Evolutionary conservation across 768 basidiomycete species (phyloP).

Genomic region (Lepiota venenata): DNA sequence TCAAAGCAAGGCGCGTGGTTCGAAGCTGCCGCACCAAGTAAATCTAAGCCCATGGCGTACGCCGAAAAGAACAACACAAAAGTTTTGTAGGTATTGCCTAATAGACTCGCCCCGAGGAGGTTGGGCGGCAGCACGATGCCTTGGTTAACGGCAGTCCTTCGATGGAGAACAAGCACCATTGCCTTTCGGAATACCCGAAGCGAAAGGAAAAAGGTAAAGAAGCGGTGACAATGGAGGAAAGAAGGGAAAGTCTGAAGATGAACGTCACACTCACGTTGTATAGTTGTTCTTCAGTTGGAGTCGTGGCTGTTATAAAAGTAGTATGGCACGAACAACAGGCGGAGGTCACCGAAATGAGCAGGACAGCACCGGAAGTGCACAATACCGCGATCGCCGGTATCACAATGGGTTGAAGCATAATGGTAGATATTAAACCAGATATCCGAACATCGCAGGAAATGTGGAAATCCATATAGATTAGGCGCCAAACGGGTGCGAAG

Average conservation of each 20-base stretch:
- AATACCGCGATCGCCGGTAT: slow-evolving; percentile 6
- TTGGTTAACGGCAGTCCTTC: not conserved
- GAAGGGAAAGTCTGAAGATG: slow-evolving; percentile 1
- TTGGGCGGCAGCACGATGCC: not conserved
- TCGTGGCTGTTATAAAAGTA: slow-evolving; percentile 36
- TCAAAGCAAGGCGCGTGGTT: not conserved
- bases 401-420: slow-evolving; percentile 4
- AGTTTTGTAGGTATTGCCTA: not conserved
- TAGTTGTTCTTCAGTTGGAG: slow-evolving; percentile 49
- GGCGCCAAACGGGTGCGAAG: slow-evolving; percentile 4
- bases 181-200: not conserved
- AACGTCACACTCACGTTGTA: slow-evolving; percentile 40
- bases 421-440: not conserved
- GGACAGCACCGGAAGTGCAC: not conserved
- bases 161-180: slow-evolving; percentile 4
- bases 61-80: not conserved
- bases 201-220: slow-evolving; percentile 11
- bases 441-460: not conserved
- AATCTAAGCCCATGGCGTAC: not conserved
- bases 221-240: not conserved
- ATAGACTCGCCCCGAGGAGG: not conserved
- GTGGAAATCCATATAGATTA: not conserved
- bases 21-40: not conserved
- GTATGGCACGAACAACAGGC: slow-evolving; percentile 18
- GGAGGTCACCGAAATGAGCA: slow-evolving; percentile 6